Percentiles rank a stretch among this genome's conserved stretches.
phyloP scores from a whole-genome alignment of 2,329 filamentous ascomycete genomes.

The Pezicula rhizophila region DNA sequence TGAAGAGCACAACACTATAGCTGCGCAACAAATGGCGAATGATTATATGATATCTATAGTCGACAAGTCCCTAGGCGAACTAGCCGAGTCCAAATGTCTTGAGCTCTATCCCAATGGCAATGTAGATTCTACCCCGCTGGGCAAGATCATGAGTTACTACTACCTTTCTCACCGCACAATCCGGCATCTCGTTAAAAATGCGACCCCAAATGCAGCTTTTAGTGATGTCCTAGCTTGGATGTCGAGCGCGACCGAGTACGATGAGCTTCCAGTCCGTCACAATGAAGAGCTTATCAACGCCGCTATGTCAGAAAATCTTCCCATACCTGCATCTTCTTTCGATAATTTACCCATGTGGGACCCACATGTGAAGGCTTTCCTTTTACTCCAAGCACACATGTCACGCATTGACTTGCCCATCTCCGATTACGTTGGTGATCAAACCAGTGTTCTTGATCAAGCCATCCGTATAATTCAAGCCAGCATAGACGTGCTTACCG shows the following conservation, averaged over 20 bases:
- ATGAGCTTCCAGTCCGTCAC: conserved; percentile 94
- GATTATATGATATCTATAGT: conserved; percentile 94
- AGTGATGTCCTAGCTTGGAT: conserved; percentile 86
- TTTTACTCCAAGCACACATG: conserved; percentile 93
- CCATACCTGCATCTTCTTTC: conserved; percentile 39
- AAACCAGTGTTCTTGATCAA: conserved; percentile 84
- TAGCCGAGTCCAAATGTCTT: conserved; percentile 80
- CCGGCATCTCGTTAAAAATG: conserved; percentile 71
- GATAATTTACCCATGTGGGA: conserved; percentile 89
- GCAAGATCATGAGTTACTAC: conserved; percentile 99
- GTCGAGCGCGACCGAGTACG: conserved; percentile 88
- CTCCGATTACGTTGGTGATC: conserved; percentile 93
- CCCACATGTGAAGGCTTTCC: conserved; percentile 92
- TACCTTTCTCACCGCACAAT: conserved; percentile 95
- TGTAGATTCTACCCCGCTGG: conserved; percentile 81
- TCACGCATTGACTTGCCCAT: conserved; percentile 89
- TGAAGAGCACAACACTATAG: conserved; percentile 83
- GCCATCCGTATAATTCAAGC: conserved; percentile 96
- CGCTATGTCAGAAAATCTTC: conserved; percentile 77
- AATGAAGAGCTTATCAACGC: conserved; percentile 97
- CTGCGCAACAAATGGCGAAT: conserved; percentile 81
- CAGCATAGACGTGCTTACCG: conserved; percentile 86
- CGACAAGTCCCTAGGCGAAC: conserved; percentile 74
- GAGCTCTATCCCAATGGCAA: conserved; percentile 79
- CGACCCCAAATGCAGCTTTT: conserved; percentile 70